A percentile compares a stretch with the other conserved stretches of the same genome.
Conservation (phyloP, 2,329 filamentous ascomycete genomes). For the Pyricularia sp. region DNA sequence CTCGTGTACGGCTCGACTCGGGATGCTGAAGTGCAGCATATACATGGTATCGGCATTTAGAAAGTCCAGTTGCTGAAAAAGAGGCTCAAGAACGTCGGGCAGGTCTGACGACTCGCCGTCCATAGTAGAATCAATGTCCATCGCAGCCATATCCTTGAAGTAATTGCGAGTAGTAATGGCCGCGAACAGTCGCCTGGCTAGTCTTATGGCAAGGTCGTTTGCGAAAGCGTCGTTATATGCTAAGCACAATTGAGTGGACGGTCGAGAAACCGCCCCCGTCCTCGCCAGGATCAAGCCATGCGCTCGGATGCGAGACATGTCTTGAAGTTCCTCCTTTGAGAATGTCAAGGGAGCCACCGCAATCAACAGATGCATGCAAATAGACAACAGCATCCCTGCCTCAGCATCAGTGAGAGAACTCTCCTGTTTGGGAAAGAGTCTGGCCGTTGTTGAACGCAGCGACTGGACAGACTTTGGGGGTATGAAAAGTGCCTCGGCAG, state of each 20-base stretch:
- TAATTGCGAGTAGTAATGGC: conserved; percentile 44
- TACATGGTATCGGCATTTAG: conserved; percentile 34
- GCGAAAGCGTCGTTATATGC: conserved; percentile 56
- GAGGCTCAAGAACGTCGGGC: conserved; percentile 33
- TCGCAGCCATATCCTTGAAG: conserved; percentile 33
- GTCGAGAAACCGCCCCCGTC: conserved; percentile 33
- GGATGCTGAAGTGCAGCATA: conserved; percentile 36
- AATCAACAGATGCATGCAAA: conserved; percentile 54
- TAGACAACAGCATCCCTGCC: conserved; percentile 44
- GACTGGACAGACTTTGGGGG: conserved; percentile 36
- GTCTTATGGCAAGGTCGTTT: conserved; percentile 47
- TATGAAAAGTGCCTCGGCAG: conserved; percentile 47
- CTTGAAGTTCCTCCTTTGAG: conserved; percentile 38
- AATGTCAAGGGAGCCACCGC: conserved; percentile 44
- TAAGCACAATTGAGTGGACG: conserved; percentile 41
- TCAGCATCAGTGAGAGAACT: conserved; percentile 35
- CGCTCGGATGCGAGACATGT: conserved; percentile 52
- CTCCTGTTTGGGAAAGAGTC: conserved; percentile 23
- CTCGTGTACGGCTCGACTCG: conserved; percentile 46
- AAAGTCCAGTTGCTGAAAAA: conserved; percentile 45
- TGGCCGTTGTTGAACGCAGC: conserved; percentile 26
- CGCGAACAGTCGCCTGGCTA: conserved; percentile 49
- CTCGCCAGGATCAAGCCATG: conserved; percentile 40
- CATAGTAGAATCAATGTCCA: conserved; percentile 23
- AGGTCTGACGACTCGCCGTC: conserved; percentile 20